Base-by-base conservation (phyloP, 1,284 basidiomycete species). In the Cryptococcus deneoformans region DNA sequence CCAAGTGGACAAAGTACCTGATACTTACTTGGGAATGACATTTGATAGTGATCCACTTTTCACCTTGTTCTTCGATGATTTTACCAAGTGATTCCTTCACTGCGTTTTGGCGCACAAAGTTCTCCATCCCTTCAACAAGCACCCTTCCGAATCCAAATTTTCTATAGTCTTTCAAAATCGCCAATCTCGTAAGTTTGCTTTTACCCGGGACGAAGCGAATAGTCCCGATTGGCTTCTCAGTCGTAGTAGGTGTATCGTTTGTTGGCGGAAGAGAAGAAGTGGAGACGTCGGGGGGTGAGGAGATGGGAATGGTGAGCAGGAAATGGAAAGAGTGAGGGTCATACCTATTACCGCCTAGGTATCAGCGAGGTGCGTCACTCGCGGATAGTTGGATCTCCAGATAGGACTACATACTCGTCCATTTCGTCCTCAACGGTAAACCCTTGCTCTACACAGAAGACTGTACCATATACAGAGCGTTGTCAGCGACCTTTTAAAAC, bases 111-210 rank as follows among this genome's bases (percentile, higher is more conserved):
- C 56, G 52, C 6, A 60, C 50, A 29, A 34, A 57, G 16, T 60
- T 43, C 37, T 59, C 58, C 52, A 67, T 44, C 37, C 60, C 62
- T 11, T 63, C 50, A 5, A 53, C 58, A 6, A 78, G 61, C 11
- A 67, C 61, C 42, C 57, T 62, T 1, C 75, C 74, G n/a, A 74
- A 72, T 5, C 76, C 74, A 52, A 64, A 70, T 11, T 59, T 46
- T 37, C 76, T 57, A 56, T 69, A 74, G 10, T 60, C 62, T 50
- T 66, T 60, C n/a, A 66, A 53, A 5, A 78, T 62, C 1, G 71
- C 76, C 38, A 78, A 58, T 38, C 76, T 65, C 2, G 71, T 63
- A 6, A 78, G 65, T 62, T 78, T 78, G 56, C 66, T 66, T 46
- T 65, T 59, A 6, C 49, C 40, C 2, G 72, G 72, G 3, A 72